A percentile compares a stretch with the other conserved stretches of the same genome.
Evolutionary conservation across 192 early-diverging fungal species (phyloP).

Genomic region (Gigaspora rosea): DNA sequence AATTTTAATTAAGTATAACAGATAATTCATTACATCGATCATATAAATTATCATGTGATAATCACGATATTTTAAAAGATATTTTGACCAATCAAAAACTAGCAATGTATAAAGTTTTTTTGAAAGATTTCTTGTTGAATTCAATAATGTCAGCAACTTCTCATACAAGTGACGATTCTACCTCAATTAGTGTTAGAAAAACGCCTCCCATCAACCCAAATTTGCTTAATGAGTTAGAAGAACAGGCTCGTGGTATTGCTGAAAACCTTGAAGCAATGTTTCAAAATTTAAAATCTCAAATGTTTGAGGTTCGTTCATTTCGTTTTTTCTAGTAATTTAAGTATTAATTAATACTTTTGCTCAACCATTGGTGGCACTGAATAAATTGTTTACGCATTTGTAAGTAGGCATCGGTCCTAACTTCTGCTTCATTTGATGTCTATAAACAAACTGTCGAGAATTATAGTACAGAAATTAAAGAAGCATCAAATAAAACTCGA

Average conservation of each 20-base stretch:
- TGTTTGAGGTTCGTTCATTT: slow-evolving; percentile 9
- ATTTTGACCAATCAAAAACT: too few relatives aligned
- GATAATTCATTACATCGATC: too few relatives aligned
- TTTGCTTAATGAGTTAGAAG: slow-evolving; percentile 23
- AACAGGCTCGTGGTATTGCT: slow-evolving; percentile 12
- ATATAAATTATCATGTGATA: too few relatives aligned
- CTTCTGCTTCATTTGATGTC: slow-evolving; percentile 12
- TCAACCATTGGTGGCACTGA: background rate
- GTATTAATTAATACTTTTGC: background rate
- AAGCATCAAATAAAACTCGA: background rate
- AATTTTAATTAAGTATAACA: too few relatives aligned
- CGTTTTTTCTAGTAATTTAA: background rate
- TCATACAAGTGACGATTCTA: too few relatives aligned
- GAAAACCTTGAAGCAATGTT: slow-evolving; percentile 24
- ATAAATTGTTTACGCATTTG: background rate
- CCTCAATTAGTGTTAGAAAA: background rate
- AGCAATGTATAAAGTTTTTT: too few relatives aligned
- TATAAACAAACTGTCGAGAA: slow-evolving; percentile 14
- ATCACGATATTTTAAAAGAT: too few relatives aligned
- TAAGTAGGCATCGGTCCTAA: slow-evolving; percentile 16
- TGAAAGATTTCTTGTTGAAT: too few relatives aligned
- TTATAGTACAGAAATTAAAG: background rate
- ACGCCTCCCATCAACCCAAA: background rate
- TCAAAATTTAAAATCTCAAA: slow-evolving; percentile 17
- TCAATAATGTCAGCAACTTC: too few relatives aligned